Evolutionary conservation across 2,329 filamentous ascomycete species (phyloP), one percentile per base, ranked within the genome.

Genomic region (Colletotrichum scovillei): DNA sequence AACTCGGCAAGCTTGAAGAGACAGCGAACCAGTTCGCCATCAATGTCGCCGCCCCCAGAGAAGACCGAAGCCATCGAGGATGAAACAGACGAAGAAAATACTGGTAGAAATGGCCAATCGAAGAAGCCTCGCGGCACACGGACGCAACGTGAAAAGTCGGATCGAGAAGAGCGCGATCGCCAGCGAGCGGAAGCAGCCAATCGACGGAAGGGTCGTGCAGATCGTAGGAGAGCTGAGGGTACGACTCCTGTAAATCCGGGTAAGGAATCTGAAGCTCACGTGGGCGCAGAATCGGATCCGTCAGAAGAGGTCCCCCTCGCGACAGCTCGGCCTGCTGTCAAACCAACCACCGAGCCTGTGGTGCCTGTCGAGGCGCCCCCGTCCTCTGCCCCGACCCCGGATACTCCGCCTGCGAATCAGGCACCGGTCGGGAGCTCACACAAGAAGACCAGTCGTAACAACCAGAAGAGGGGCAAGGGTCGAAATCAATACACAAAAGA

Each of bases 401-500:
- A 89, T 63, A 87, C 87, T 0, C 86, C 88, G 12, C 86, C 86
- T 8, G 77, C 84, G 12, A 78, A 77, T 8, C 79, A 78, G 5
- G 77, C 82, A 67, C 78, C 86, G 68, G 80, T 87, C 22, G 81
- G 80, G 68, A 84, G 80, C 75, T 85, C 87, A 2, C 86, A 89
- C 69, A 94, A 93, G 80, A 93, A 92, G 77, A 83, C 83, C 70
- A 87, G 91, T 78, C 88, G 91, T 77, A 88, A 91, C 7, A 87
- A 89, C 76, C 91, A 92, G 78, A 92, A 92, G 74, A 91, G 91
- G 77, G 91, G 88, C 46, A 91, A 92, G 72, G 92, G 93, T 22
- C 92, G 93, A 75, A 97, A 96, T 76, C 94, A 97, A 81, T 95
- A 96, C 78, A 95, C 93, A 0, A 93, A 92, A 79, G 93, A 95